Conservation (phyloP, 2,329 filamentous ascomycete species). For the Fusarium pseudocircinatum region DNA sequence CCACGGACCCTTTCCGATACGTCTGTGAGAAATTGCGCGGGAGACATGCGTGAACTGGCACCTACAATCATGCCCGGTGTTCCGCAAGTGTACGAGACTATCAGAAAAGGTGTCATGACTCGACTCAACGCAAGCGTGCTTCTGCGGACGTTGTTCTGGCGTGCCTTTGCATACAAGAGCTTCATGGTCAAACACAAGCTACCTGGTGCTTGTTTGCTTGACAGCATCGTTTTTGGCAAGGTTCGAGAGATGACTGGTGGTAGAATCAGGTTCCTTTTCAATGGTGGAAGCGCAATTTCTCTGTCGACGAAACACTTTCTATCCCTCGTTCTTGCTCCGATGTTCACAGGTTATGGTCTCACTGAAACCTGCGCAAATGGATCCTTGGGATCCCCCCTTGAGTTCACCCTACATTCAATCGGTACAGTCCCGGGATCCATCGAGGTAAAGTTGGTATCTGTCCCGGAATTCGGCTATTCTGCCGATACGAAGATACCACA, state of each 20-base stretch:
- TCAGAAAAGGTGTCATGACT: conserved; percentile 89
- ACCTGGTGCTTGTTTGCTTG: conserved; percentile 76
- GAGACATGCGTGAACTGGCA: conserved; percentile 89
- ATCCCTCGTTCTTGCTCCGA: conserved; percentile 89
- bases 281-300: conserved; percentile 91
- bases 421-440: conserved; percentile 80
- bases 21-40: conserved; percentile 87
- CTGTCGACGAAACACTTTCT: conserved; percentile 89
- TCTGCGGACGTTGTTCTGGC: conserved; percentile 80
- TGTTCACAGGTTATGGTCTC: conserved; percentile 93
- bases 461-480: conserved; percentile 84
- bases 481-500: conserved; percentile 79
- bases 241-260: conserved; percentile 90
- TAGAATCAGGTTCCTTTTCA: conserved; percentile 85
- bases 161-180: conserved; percentile 66
- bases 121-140: conserved; percentile 78
- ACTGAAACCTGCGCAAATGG: conserved; percentile 91
- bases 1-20: conserved; percentile 86
- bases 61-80: conserved; percentile 93
- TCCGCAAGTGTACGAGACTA: conserved; percentile 94
- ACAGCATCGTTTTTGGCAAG: conserved; percentile 87
- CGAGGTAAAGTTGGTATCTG: conserved; percentile 91
- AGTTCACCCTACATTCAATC: conserved; percentile 80
- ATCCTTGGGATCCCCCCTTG: conserved; percentile 79
- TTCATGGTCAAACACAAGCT: conserved; percentile 67